phyloP scores from a whole-genome alignment of 495 filamentous ascomycete species.

The Penicillium atrosanguineum region DNA sequence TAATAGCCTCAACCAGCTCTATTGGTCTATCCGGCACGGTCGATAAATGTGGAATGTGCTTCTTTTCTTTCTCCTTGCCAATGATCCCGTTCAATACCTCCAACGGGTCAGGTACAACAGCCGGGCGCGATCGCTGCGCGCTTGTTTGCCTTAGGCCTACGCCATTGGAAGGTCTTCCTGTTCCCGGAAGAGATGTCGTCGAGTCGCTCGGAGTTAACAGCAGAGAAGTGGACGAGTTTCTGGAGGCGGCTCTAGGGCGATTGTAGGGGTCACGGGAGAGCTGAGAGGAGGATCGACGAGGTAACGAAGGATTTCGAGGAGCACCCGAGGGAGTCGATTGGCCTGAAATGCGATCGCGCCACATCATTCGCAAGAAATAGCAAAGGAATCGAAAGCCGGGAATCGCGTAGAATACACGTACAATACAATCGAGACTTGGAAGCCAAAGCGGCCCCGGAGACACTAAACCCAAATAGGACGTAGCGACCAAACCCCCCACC shows the following conservation, averaged over 20 bases:
- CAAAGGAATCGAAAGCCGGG: neutral
- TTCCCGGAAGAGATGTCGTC: constrained; percentile 63
- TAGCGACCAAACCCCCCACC: constrained; percentile 43
- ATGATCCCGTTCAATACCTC: constrained; percentile 71
- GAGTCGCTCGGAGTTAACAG: constrained; percentile 66
- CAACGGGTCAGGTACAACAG: constrained; percentile 66
- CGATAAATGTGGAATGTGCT: constrained; percentile 10
- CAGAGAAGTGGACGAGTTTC: constrained; percentile 66
- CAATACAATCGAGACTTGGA: neutral
- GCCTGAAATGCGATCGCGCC: constrained; percentile 81
- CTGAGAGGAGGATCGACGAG: constrained; percentile 56
- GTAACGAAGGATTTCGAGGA: constrained; percentile 69
- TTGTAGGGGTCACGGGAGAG: constrained; percentile 39
- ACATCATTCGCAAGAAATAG: constrained; percentile 54
- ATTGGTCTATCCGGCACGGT: constrained; percentile 32
- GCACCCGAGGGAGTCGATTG: constrained; percentile 64
- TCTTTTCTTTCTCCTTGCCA: constrained; percentile 41
- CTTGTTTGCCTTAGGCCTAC: constrained; percentile 58
- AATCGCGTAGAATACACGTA: neutral
- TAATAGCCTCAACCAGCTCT: constrained; percentile 60
- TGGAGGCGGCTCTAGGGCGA: constrained; percentile 59
- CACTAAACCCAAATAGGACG: constrained; percentile 30
- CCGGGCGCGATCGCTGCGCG: constrained; percentile 42
- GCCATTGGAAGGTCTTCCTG: constrained; percentile 61
- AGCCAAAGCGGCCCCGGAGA: constrained; percentile 8